Percentiles rank a stretch among this genome's conserved stretches.
Conservation (phyloP, 2,329 filamentous ascomycete genomes). For the Zymoseptoria ardabiliae region DNA sequence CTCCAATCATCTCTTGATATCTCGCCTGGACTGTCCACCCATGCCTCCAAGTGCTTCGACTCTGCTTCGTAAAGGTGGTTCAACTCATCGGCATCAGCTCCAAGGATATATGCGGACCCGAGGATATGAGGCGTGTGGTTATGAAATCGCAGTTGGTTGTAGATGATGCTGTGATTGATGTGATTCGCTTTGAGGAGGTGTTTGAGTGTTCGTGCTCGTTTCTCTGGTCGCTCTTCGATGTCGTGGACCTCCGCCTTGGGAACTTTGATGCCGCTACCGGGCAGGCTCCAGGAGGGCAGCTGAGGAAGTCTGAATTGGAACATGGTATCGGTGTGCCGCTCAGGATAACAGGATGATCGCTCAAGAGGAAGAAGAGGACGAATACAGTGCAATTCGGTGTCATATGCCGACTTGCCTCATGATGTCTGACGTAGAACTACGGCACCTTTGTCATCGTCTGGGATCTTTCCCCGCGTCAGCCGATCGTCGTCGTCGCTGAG, state of each 20-base stretch:
- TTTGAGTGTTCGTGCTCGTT: slow-evolving; percentile 74
- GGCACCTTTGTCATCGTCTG: background rate
- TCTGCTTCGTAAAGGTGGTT: slow-evolving; percentile 75
- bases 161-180: slow-evolving; percentile 77
- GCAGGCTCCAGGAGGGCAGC: slow-evolving; percentile 20
- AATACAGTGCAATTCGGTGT: background rate
- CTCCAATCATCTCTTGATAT: slow-evolving; percentile 79
- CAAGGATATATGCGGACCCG: slow-evolving; percentile 77
- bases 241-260: slow-evolving; percentile 66
- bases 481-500: background rate
- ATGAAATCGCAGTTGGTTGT: slow-evolving; percentile 65
- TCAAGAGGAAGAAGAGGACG: background rate
- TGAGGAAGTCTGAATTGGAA: slow-evolving; percentile 25
- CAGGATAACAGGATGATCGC: background rate
- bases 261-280: slow-evolving; percentile 39
- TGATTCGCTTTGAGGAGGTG: slow-evolving; percentile 89
- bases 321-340: slow-evolving; percentile 8
- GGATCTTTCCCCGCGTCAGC: background rate
- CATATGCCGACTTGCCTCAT: background rate
- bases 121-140: slow-evolving; percentile 82
- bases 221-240: slow-evolving; percentile 73
- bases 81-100: slow-evolving; percentile 64
- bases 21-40: slow-evolving; percentile 78
- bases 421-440: background rate
- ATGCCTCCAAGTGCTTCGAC: slow-evolving; percentile 63